phyloP scores from a whole-genome alignment of 1,284 basidiomycete genomes.

The Puccinia horiana region DNA sequence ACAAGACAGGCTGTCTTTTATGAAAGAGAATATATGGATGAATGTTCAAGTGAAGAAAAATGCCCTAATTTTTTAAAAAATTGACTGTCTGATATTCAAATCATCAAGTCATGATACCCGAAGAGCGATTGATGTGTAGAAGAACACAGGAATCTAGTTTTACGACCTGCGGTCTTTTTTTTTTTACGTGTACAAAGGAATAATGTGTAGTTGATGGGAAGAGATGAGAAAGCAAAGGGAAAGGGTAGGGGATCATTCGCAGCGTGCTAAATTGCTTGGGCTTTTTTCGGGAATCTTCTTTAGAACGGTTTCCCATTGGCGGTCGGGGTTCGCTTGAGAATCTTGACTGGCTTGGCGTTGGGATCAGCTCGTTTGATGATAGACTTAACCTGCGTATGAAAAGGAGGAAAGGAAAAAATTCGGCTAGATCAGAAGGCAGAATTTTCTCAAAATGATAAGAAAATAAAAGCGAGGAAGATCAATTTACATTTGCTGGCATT shows the following conservation, averaged over 20 bases:
- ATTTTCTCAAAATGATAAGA: neutral
- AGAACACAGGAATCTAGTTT: neutral
- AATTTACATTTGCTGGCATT: neutral
- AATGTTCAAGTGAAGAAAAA: neutral
- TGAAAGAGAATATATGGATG: neutral
- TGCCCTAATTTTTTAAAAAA: neutral
- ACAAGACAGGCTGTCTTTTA: too few relatives aligned
- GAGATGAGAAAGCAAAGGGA: neutral
- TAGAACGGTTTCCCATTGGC: slow-evolving; percentile 11
- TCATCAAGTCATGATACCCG: neutral
- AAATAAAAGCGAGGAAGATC: neutral
- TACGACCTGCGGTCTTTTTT: neutral
- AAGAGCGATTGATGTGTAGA: too few relatives aligned
- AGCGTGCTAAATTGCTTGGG: too few relatives aligned
- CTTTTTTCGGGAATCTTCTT: too few relatives aligned
- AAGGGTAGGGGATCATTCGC: too few relatives aligned
- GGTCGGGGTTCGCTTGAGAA: neutral
- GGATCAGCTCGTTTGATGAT: neutral
- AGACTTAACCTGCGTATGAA: neutral
- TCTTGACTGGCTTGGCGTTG: neutral
- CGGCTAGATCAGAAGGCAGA: neutral
- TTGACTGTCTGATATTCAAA: neutral
- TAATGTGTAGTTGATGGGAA: too few relatives aligned
- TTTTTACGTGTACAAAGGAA: neutral
- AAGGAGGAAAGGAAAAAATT: neutral